Evolutionary conservation across 2,329 filamentous ascomycete genomes (phyloP), one percentile per base, ranked within the genome.

Genomic region (Rasamsonia emersonii): DNA sequence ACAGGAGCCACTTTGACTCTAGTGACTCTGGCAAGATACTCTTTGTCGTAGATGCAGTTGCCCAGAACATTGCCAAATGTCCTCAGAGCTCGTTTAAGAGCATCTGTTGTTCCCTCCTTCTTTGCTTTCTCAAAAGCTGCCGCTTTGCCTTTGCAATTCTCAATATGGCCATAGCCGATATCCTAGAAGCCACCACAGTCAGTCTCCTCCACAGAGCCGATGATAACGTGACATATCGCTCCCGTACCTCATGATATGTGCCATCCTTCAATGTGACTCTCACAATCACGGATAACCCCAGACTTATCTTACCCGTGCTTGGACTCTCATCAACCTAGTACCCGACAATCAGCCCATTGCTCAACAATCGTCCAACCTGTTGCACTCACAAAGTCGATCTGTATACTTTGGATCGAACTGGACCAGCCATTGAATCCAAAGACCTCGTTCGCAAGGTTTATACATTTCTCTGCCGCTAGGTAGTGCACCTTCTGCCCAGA

Each of bases 341-440:
- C 13, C 21, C 13, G 18, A 30, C n/a, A 29, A 10, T n/a, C 8
- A 10, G 18, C n/a, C n/a, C n/a, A n/a, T n/a, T n/a, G n/a, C n/a
- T 27, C 4, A 8, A 11, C 26, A 14, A 4, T 15, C 10, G 5
- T 4, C 10, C 11, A 24, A 25, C 11, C 16, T n/a, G 31, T 6
- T 5, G 27, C 23, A 57, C 67, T 42, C 53, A 77, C 85, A 59
- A 93, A 96, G 59, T 98, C 91, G 38, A 96, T 83, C 53, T 93
- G 82, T 21, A 95, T 82, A 53, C 93, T 86, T 53, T 89, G 84
- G 38, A 98, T 91, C n/a, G 82, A 82, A 35, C 85, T 93, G 7
- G 85, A 94, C 91, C 91, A 98, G 48, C 88, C 88, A 61, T 95
- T 94, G 67, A 95, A 95, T 7, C 88, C 88, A 62, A 95, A 94